Evolutionary conservation across 768 basidiomycete species (phyloP).

Genomic region (Podaxis mareebaensis): DNA sequence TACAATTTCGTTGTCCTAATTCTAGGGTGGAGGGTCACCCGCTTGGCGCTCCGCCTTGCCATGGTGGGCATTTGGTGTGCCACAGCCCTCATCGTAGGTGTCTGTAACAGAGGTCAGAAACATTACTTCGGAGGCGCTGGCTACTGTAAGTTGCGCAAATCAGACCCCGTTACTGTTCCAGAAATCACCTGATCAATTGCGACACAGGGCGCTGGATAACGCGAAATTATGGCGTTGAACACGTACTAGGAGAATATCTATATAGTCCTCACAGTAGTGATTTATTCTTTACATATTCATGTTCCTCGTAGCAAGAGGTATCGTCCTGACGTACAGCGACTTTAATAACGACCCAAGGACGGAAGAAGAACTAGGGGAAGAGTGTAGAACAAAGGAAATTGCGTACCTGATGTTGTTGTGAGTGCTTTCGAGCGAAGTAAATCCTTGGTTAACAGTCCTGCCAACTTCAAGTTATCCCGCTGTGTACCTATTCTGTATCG

Average conservation of each 20-base stretch:
- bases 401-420: slow-evolving; percentile 52
- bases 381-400: slow-evolving; percentile 27
- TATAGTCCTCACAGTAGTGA: slow-evolving; percentile 44
- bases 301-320: slow-evolving; percentile 41
- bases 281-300: slow-evolving; percentile 47
- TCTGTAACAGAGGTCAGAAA: slow-evolving; percentile 36
- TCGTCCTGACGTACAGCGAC: slow-evolving; percentile 34
- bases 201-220: slow-evolving; percentile 54
- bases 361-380: slow-evolving; percentile 26
- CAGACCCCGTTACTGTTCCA: background rate
- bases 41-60: slow-evolving; percentile 30
- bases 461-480: slow-evolving; percentile 40
- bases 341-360: slow-evolving; percentile 15
- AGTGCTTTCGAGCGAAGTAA: slow-evolving; percentile 21
- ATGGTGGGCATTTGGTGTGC: slow-evolving; percentile 42
- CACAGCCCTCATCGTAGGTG: slow-evolving; percentile 38
- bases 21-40: slow-evolving; percentile 34
- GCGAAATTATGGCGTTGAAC: slow-evolving; percentile 32
- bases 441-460: background rate
- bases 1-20: slow-evolving; percentile 54
- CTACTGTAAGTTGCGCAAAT: slow-evolving; percentile 33
- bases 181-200: background rate
- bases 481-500: slow-evolving; percentile 39
- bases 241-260: slow-evolving; percentile 49
- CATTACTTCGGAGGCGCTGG: slow-evolving; percentile 43